Evolutionary conservation across 2,329 filamentous ascomycete species (phyloP), one percentile per base, ranked within the genome.

Genomic region (Fusarium sp.): DNA sequence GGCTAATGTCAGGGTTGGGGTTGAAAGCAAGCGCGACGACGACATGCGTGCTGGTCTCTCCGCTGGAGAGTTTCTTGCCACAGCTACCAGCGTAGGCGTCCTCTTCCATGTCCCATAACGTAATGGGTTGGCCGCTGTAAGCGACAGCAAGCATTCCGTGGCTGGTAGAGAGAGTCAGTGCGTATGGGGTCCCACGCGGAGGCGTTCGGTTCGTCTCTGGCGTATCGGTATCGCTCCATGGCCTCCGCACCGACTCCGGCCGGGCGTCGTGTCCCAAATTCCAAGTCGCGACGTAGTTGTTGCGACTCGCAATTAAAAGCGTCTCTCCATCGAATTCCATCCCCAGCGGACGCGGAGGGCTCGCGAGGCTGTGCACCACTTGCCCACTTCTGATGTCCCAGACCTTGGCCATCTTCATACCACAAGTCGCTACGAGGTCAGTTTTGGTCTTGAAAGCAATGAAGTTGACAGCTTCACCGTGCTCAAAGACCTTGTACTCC

Each of bases 71-170:
- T 62, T 79, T 82, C 64, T 80, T 81, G 7, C 81, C 80, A 51
- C 81, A 83, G 62, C 55, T 80, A 16, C 82, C 81, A 55, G 72
- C 73, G 62, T 77, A 80, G 7, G 66, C 62, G 36, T 81, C 73
- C 51, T 79, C 78, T 46, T 76, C 72, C n/a, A 83, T 68, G 51
- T 83, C 79, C 81, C 80, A 84, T 16, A 84, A 67, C 7, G 67
- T 78, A 46, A 83, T 80, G 5, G 80, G 78, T 31, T 75, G 67
- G 46, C 79, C 72, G 20, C 66, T 75, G 61, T 83, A 81, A 12
- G 79, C 78, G 10, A 80, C 74, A 35, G 81, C 81, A 27, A 83
- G 64, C 75, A 83, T 79, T 40, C 75, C 63, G 44, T 81, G 79
- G 36, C 64, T 72, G 14, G 71, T 55, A 9, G 79, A 80, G 44